These are phyloP conservation scores for Brettanomyces nanus DNA, from an alignment of 805 yeast genomes.

Conservation along the genomic window DNA sequence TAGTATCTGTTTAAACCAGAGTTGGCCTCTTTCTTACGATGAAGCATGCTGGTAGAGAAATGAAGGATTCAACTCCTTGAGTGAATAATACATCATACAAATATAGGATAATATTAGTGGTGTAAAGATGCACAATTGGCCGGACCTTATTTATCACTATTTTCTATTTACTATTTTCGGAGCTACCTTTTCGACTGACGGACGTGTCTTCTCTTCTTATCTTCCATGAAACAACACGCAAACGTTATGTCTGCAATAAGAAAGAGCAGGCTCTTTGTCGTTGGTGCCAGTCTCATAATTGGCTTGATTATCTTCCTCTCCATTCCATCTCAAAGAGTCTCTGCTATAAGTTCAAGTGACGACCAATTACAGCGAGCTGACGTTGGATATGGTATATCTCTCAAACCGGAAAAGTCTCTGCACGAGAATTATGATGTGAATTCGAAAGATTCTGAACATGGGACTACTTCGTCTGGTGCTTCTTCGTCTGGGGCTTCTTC, in stretches of 20 bases:
- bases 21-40: slow-evolving; percentile 71
- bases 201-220: background rate
- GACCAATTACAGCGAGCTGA: background rate
- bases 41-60: slow-evolving; percentile 44
- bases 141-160: too few species aligned
- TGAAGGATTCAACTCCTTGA: too few species aligned
- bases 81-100: too few species aligned
- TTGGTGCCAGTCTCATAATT: background rate
- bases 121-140: too few species aligned
- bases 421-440: too few species aligned
- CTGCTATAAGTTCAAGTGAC: background rate
- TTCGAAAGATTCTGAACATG: too few species aligned
- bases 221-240: too few species aligned
- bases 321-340: background rate
- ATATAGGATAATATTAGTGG: too few species aligned
- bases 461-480: too few species aligned
- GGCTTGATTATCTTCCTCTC: background rate
- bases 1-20: slow-evolving; percentile 60
- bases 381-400: background rate
- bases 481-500: too few species aligned
- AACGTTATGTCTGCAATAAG: background rate
- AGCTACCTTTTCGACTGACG: too few species aligned
- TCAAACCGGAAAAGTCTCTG: background rate
- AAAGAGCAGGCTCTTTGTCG: background rate
- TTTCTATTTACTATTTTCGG: too few species aligned